These are phyloP conservation scores for Lodderomyces oxycetoniae DNA, from an alignment of 1,139 yeast species.

Conservation along the genomic window DNA sequence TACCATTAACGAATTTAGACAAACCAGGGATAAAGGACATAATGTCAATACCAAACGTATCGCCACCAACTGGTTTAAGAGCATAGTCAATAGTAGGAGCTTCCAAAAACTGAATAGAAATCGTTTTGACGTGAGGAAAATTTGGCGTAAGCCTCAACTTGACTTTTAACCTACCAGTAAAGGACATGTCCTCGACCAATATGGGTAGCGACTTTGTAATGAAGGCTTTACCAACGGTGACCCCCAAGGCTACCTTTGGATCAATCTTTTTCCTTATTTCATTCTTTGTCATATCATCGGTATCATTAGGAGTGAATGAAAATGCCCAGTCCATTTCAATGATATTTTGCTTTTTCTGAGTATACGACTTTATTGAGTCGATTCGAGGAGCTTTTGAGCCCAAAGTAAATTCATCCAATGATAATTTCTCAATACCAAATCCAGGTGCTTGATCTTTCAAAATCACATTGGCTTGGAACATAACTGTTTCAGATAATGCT, in stretches of 20 bases:
- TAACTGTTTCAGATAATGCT: slow-evolving; percentile 70
- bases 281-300: slow-evolving; percentile 74
- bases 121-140: slow-evolving; percentile 71
- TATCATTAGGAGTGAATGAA: slow-evolving; percentile 74
- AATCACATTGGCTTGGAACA: slow-evolving; percentile 59
- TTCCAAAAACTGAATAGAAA: slow-evolving; percentile 67
- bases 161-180: slow-evolving; percentile 66
- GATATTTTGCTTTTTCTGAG: slow-evolving; percentile 58
- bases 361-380: slow-evolving; percentile 64
- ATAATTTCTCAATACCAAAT: slow-evolving; percentile 67
- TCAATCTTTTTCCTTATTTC: slow-evolving; percentile 66
- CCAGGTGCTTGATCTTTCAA: slow-evolving; percentile 75
- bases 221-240: slow-evolving; percentile 73
- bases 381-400: slow-evolving; percentile 79
- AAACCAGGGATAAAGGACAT: slow-evolving; percentile 82
- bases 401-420: slow-evolving; percentile 70
- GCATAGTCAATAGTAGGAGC: slow-evolving; percentile 75
- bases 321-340: slow-evolving; percentile 84
- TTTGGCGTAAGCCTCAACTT: slow-evolving; percentile 55
- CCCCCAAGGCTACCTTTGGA: slow-evolving; percentile 77
- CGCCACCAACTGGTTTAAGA: slow-evolving; percentile 86
- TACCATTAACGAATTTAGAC: slow-evolving; percentile 63
- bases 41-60: slow-evolving; percentile 73
- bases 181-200: slow-evolving; percentile 73
- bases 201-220: slow-evolving; percentile 72